A percentile compares a stretch with the other conserved stretches of the same genome.
Conservation (phyloP, 2,329 filamentous ascomycete genomes). For the Bretziella fagacearum region DNA sequence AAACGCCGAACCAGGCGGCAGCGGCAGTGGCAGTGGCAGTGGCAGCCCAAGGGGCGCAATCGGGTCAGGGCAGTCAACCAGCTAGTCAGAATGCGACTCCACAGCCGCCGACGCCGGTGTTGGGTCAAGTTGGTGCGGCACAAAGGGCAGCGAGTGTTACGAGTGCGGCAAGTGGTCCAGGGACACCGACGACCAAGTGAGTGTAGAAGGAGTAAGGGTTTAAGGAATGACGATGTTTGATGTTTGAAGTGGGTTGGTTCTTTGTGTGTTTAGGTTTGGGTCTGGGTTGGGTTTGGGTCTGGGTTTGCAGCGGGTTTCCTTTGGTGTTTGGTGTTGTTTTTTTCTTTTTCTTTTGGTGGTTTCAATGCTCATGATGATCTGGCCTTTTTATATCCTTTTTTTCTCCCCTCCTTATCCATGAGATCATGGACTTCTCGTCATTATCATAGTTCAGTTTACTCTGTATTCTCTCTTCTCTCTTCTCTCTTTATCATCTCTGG, state of each 20-base stretch:
- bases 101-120: conserved; percentile 12
- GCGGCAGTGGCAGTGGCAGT: conserved; percentile 13
- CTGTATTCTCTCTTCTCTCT: too few relatives aligned
- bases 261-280: neutral
- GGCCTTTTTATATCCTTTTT: too few relatives aligned
- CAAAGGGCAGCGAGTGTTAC: conserved; percentile 21
- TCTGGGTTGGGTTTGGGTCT: neutral
- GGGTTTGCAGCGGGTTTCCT: neutral
- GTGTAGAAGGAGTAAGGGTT: neutral
- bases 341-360: neutral
- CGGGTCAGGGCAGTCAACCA: neutral
- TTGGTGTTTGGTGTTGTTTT: conserved; percentile 2
- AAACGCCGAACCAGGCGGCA: neutral
- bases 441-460: too few relatives aligned
- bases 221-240: neutral
- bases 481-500: too few relatives aligned
- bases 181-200: conserved; percentile 20
- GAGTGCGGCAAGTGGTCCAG: conserved; percentile 22
- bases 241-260: neutral
- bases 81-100: neutral
- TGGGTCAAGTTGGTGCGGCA: neutral
- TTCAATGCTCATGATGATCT: too few relatives aligned
- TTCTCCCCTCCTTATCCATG: too few relatives aligned
- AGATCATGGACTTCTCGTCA: too few relatives aligned
- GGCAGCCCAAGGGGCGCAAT: conserved; percentile 4